Percentiles rank a stretch among this genome's conserved stretches.
phyloP scores from a whole-genome alignment of 257 asterid species.

The Solanum arcanum region DNA sequence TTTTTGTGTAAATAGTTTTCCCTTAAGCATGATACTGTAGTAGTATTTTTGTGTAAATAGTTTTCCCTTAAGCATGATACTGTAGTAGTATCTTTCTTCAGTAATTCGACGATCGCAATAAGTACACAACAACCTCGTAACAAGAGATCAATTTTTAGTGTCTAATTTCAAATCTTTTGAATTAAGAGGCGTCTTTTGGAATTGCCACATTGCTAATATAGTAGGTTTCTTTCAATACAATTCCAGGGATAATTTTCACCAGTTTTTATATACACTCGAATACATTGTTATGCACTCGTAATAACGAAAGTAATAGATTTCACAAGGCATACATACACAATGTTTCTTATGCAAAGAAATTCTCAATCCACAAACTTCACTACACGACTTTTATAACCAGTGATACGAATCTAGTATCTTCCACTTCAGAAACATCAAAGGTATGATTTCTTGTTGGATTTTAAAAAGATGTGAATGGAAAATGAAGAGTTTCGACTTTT shows the following conservation, averaged over 20 bases:
- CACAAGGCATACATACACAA: constrained; percentile 22
- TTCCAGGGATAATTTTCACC: background rate
- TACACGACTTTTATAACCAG: constrained; percentile 1
- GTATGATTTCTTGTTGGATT: constrained; percentile 36
- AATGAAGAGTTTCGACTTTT: too few relatives aligned
- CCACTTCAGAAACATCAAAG: constrained; percentile 47
- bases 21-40: background rate
- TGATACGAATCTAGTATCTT: background rate
- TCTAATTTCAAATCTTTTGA: background rate
- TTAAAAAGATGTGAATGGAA: too few relatives aligned
- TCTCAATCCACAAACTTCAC: constrained; percentile 18
- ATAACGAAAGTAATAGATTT: constrained; percentile 16
- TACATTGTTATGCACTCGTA: constrained; percentile 32
- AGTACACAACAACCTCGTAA: background rate
- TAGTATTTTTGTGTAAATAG: background rate
- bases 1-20: background rate
- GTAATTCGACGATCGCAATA: background rate
- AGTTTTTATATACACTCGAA: constrained; percentile 1
- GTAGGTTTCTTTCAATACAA: background rate
- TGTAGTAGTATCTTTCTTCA: background rate
- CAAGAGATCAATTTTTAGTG: background rate
- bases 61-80: background rate
- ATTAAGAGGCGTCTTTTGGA: background rate
- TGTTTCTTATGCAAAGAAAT: constrained; percentile 13
- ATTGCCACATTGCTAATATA: background rate